phyloP scores from a whole-genome alignment of 176 grass and related monocot species.

The Microstegium vimineum region DNA sequence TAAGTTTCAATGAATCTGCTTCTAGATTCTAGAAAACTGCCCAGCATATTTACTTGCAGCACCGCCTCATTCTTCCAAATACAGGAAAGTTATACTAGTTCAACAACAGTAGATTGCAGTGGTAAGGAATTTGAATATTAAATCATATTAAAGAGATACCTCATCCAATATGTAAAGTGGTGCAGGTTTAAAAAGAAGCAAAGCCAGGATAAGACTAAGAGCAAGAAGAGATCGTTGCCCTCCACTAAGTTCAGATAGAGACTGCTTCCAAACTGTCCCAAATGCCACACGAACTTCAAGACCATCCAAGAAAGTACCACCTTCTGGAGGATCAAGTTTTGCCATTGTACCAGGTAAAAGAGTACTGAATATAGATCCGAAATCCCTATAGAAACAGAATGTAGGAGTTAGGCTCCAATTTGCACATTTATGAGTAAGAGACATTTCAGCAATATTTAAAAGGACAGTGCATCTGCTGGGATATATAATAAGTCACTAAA shows the following conservation, averaged over 20 bases:
- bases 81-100: neutral
- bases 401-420: slow-evolving; percentile 14
- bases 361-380: slow-evolving; percentile 95
- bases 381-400: slow-evolving; percentile 66
- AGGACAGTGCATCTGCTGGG: neutral
- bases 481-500: slow-evolving; percentile 25
- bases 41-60: neutral
- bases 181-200: slow-evolving; percentile 97
- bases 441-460: slow-evolving; percentile 9
- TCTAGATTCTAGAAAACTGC: neutral
- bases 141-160: slow-evolving; percentile 41
- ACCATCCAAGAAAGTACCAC: slow-evolving; percentile 87
- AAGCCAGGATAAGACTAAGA: slow-evolving; percentile 90
- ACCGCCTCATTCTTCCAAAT: neutral
- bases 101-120: neutral
- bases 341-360: slow-evolving; percentile 94
- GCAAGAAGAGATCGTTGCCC: slow-evolving; percentile 96
- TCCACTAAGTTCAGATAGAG: slow-evolving; percentile 94
- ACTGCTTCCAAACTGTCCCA: slow-evolving; percentile 97
- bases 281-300: slow-evolving; percentile 98
- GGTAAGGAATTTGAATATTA: slow-evolving; percentile 25
- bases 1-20: neutral
- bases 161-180: slow-evolving; percentile 98
- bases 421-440: neutral
- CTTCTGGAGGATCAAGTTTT: slow-evolving; percentile 95